Conservation (phyloP, 345 rosid species). For the Eucalyptus sp. region DNA sequence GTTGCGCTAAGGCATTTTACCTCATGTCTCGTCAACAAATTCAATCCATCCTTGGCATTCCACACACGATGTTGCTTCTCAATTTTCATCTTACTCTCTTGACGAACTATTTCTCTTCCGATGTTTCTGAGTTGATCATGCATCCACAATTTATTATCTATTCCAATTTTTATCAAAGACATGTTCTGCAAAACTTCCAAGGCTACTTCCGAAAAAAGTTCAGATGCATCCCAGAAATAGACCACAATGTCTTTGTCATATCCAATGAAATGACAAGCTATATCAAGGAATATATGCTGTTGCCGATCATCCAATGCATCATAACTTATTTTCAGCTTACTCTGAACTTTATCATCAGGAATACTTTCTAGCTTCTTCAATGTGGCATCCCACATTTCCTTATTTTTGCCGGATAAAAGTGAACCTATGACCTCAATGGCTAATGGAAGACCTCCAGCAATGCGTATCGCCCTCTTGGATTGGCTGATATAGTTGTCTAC, state of each 20-base stretch:
- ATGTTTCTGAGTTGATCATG: neutral
- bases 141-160: neutral
- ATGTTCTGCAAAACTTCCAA: neutral
- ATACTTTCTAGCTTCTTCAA: neutral
- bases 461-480: neutral
- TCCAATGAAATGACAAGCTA: neutral
- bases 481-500: rapidly evolving
- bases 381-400: neutral
- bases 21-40: neutral
- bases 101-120: neutral
- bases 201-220: rapidly evolving
- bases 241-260: rapidly evolving
- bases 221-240: rapidly evolving
- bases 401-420: rapidly evolving
- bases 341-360: rapidly evolving
- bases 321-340: neutral
- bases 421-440: neutral
- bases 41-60: too few relatives aligned
- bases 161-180: rapidly evolving
- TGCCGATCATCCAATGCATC: rapidly evolving
- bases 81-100: neutral
- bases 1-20: rapidly evolving
- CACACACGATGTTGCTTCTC: neutral
- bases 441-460: neutral
- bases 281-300: neutral